A percentile compares a stretch with the other conserved stretches of the same genome.
Evolutionary conservation across 768 basidiomycete genomes (phyloP).

Genomic region (Cytidiella melzeri): DNA sequence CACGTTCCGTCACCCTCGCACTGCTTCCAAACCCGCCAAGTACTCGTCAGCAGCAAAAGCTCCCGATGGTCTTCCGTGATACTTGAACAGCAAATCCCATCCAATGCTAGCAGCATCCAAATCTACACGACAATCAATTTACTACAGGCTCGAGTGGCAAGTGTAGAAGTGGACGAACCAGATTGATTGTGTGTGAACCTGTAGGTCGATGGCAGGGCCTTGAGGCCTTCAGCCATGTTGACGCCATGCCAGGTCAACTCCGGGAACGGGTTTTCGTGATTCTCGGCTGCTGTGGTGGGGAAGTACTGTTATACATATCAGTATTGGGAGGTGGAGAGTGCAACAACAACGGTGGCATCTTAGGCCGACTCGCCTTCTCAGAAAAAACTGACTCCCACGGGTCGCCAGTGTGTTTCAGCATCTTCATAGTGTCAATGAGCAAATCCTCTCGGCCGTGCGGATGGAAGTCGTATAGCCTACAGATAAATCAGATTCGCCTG

Average conservation of each 20-base stretch:
- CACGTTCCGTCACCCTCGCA: conserved; percentile 36
- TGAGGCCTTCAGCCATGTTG: conserved; percentile 52
- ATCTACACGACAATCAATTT: conserved; percentile 25
- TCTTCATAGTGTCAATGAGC: conserved; percentile 47
- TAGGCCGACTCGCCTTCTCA: conserved; percentile 34
- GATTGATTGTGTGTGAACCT: conserved; percentile 52
- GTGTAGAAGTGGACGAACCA: conserved; percentile 26
- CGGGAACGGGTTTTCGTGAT: conserved; percentile 39
- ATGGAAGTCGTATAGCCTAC: conserved; percentile 48
- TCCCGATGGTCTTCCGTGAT: conserved; percentile 51
- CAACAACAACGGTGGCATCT: neutral
- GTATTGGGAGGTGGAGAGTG: neutral
- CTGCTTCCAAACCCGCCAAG: conserved; percentile 47
- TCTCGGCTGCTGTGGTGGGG: conserved; percentile 36
- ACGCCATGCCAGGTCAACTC: conserved; percentile 49
- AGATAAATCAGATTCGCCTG: too few relatives aligned
- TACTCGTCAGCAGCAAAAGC: conserved; percentile 54
- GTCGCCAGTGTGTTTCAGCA: conserved; percentile 44
- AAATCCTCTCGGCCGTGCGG: conserved; percentile 43
- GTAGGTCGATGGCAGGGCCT: conserved; percentile 47
- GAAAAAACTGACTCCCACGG: conserved; percentile 51
- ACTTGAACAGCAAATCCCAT: conserved; percentile 53
- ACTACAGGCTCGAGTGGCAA: neutral
- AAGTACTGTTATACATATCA: conserved; percentile 31
- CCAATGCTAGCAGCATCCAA: conserved; percentile 43